phyloP scores from a whole-genome alignment of 768 basidiomycete genomes.

The Boletus rubroflammeus region DNA sequence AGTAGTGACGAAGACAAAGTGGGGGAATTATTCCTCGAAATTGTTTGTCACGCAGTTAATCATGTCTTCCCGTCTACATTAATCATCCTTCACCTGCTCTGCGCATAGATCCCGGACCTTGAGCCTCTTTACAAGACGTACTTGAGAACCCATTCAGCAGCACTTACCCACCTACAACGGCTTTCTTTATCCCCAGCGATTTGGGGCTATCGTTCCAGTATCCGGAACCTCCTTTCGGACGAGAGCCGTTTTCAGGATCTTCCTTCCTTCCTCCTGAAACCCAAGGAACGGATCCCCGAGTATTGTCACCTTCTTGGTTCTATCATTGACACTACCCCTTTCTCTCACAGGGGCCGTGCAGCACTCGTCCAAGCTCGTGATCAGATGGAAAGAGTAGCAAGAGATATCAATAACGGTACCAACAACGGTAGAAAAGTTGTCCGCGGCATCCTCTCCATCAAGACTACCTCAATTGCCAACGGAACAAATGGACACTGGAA shows the following conservation, averaged over 20 bases:
- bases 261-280: conserved; percentile 87
- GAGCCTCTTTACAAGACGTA: conserved; percentile 69
- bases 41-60: conserved; percentile 41
- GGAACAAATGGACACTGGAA: conserved; percentile 17
- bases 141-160: conserved; percentile 67
- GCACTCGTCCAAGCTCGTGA: conserved; percentile 5
- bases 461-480: too few relatives aligned
- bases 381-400: conserved; percentile 62
- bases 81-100: not conserved
- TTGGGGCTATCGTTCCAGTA: conserved; percentile 65
- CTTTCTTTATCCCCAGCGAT: conserved; percentile 38
- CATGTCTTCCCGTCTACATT: not conserved
- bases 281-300: conserved; percentile 90
- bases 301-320: conserved; percentile 77
- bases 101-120: conserved; percentile 54
- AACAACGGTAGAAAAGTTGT: conserved; percentile 47
- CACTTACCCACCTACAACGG: conserved; percentile 55
- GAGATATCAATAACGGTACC: conserved; percentile 69
- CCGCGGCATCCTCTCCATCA: not conserved
- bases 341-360: conserved; percentile 53
- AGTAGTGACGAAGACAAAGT: conserved; percentile 60
- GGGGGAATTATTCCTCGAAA: conserved; percentile 61
- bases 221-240: conserved; percentile 37
- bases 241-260: conserved; percentile 85
- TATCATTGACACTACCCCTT: conserved; percentile 64